phyloP scores from a whole-genome alignment of 2,329 filamentous ascomycete species.

The Pyrenochaeta sp. region DNA sequence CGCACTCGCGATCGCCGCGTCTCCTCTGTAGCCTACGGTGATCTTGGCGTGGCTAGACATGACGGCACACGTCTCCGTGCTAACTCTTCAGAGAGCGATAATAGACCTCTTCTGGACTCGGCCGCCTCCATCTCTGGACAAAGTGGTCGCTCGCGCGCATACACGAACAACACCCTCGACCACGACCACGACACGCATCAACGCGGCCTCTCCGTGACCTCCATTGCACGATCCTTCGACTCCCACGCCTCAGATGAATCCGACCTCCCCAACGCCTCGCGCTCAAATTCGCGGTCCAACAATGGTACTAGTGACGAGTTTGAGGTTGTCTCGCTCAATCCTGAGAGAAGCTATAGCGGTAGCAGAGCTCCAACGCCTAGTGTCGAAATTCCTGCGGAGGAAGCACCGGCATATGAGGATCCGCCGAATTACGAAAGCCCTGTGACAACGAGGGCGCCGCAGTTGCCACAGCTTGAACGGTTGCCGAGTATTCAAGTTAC shows the following conservation, averaged over 20 bases:
- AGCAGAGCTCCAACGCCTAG: conserved; percentile 32
- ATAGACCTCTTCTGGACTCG: conserved; percentile 74
- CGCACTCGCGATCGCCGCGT: conserved; percentile 71
- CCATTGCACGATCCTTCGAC: conserved; percentile 47
- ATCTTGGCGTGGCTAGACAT: conserved; percentile 77
- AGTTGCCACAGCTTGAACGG: conserved; percentile 50
- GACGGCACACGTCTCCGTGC: conserved; percentile 79
- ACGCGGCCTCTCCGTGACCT: conserved; percentile 55
- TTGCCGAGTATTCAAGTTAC: conserved; percentile 57
- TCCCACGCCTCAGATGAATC: conserved; percentile 50
- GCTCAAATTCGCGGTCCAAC: conserved; percentile 27
- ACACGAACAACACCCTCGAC: conserved; percentile 37
- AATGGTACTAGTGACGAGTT: conserved; percentile 47
- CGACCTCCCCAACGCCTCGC: conserved; percentile 37
- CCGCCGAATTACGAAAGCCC: conserved; percentile 60
- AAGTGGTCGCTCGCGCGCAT: conserved; percentile 32
- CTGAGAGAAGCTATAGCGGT: conserved; percentile 44
- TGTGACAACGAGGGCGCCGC: conserved; percentile 38
- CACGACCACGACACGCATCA: conserved; percentile 46
- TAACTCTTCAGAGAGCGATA: conserved; percentile 76
- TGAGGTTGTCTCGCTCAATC: conserved; percentile 53
- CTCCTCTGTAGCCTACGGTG: conserved; percentile 78
- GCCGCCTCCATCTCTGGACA: conserved; percentile 68
- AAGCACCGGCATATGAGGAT: conserved; percentile 55
- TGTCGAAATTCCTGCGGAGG: conserved; percentile 40